Evolutionary conservation across 2,329 filamentous ascomycete genomes (phyloP).

Genomic region (Dendryphion nanum): DNA sequence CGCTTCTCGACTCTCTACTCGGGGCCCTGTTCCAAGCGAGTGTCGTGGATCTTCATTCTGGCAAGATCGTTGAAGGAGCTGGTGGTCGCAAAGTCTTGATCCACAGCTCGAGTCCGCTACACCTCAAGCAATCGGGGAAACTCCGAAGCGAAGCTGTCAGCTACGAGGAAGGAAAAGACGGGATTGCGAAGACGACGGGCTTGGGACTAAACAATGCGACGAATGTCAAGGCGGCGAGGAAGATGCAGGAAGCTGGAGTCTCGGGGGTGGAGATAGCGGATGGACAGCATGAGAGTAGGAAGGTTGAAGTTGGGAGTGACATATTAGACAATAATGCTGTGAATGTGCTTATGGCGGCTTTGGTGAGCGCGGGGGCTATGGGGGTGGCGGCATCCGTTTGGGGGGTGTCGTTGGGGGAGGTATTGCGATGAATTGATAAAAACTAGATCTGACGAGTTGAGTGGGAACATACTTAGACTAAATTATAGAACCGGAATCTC

Average conservation of each 20-base stretch:
- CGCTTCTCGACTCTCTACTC: constrained; percentile 81
- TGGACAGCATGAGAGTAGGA: constrained; percentile 46
- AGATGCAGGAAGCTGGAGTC: constrained; percentile 31
- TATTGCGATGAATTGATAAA: too few relatives aligned
- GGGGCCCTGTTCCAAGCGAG: constrained; percentile 83
- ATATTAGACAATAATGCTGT: constrained; percentile 93
- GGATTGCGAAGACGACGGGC: constrained; percentile 33
- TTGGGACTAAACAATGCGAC: constrained; percentile 6
- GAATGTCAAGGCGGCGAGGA: constrained; percentile 21
- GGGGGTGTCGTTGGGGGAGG: constrained; percentile 30
- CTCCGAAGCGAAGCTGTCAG: constrained; percentile 39
- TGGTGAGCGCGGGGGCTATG: constrained; percentile 80
- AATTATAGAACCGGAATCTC: too few relatives aligned
- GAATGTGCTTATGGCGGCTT: constrained; percentile 85
- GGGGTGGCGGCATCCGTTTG: constrained; percentile 33
- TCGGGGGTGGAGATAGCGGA: constrained; percentile 26
- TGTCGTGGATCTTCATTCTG: constrained; percentile 77
- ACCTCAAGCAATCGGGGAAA: constrained; percentile 28
- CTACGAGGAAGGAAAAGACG: constrained; percentile 39
- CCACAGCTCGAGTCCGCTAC: constrained; percentile 29
- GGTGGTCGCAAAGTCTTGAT: constrained; percentile 62
- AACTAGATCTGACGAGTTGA: too few relatives aligned
- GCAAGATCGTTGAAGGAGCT: constrained; percentile 85
- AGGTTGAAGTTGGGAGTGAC: constrained; percentile 65
- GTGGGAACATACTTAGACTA: too few relatives aligned